Conservation (phyloP, 2,329 filamentous ascomycete species). For the Colletotrichum sojae region DNA sequence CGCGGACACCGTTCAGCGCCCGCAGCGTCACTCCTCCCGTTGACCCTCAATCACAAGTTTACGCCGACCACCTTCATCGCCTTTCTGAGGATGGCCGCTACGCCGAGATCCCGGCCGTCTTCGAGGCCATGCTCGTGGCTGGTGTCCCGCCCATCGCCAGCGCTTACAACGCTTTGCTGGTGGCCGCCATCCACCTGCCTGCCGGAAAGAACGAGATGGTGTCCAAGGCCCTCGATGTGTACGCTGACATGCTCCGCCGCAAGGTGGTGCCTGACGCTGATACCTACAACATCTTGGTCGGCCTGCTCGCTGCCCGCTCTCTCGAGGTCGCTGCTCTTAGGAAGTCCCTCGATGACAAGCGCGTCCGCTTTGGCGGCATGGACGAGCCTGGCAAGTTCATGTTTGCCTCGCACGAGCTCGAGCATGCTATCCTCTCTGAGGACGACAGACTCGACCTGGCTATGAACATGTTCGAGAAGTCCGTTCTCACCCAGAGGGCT, state of each 20-base stretch:
- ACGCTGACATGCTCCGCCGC: conserved; percentile 94
- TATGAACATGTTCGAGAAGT: conserved; percentile 86
- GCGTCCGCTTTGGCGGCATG: conserved; percentile 87
- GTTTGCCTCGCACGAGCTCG: conserved; percentile 88
- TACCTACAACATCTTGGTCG: conserved; percentile 91
- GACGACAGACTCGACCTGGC: conserved; percentile 90
- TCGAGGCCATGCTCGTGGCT: conserved; percentile 89
- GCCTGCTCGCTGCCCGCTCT: conserved; percentile 84
- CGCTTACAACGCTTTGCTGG: conserved; percentile 93
- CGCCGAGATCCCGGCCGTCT: conserved; percentile 90
- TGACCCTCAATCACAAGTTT: conserved; percentile 76
- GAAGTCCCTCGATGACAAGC: conserved; percentile 82
- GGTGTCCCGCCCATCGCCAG: conserved; percentile 84
- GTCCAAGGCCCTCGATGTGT: conserved; percentile 93
- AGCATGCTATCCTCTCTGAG: conserved; percentile 87
- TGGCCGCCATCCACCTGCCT: conserved; percentile 87
- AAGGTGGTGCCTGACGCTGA: conserved; percentile 85
- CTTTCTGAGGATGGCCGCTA: conserved; percentile 81
- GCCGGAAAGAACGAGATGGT: conserved; percentile 85
- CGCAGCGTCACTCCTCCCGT: conserved; percentile 73
- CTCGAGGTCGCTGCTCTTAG: conserved; percentile 83
- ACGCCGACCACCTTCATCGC: conserved; percentile 83
- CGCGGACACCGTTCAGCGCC: conserved; percentile 60
- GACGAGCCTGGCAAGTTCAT: conserved; percentile 89
- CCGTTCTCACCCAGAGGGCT: conserved; percentile 72